Conservation (phyloP, 2,329 filamentous ascomycete species). For the Penicillium sp. region DNA sequence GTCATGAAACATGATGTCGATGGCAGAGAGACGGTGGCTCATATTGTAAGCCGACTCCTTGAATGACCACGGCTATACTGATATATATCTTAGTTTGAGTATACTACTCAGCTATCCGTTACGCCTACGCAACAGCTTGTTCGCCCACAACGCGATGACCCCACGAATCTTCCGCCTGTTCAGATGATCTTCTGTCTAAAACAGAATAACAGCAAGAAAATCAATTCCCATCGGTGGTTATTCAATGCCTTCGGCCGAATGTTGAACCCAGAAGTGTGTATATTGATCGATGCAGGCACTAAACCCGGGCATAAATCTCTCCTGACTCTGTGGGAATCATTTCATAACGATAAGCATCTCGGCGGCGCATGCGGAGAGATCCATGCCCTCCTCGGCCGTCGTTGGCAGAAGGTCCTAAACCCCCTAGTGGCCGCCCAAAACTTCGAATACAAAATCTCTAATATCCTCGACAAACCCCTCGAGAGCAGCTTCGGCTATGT, state of each 20-base stretch:
- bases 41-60: slow-evolving; percentile 9
- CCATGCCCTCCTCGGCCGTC: slow-evolving; percentile 5
- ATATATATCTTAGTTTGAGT: slow-evolving; percentile 9
- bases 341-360: slow-evolving; percentile 12
- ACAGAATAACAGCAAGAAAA: slow-evolving; percentile 12
- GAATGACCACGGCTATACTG: neutral
- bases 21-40: slow-evolving; percentile 10
- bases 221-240: slow-evolving; percentile 15
- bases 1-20: slow-evolving; percentile 13
- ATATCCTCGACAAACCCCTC: slow-evolving; percentile 12
- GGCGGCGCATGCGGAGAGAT: slow-evolving; percentile 14
- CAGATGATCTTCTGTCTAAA: slow-evolving; percentile 15
- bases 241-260: slow-evolving; percentile 13
- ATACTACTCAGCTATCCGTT: slow-evolving; percentile 12
- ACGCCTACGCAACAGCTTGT: slow-evolving; percentile 11
- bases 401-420: slow-evolving; percentile 8
- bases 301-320: slow-evolving; percentile 7
- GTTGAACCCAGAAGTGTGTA: slow-evolving; percentile 10
- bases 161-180: slow-evolving; percentile 10
- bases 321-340: slow-evolving; percentile 9
- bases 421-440: slow-evolving; percentile 11
- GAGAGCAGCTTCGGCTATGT: slow-evolving; percentile 14
- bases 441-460: slow-evolving; percentile 11
- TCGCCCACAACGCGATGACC: slow-evolving; percentile 8
- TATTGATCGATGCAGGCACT: slow-evolving; percentile 12